Conservation (phyloP, 2,329 filamentous ascomycete genomes). For the Fusarium anguioides region DNA sequence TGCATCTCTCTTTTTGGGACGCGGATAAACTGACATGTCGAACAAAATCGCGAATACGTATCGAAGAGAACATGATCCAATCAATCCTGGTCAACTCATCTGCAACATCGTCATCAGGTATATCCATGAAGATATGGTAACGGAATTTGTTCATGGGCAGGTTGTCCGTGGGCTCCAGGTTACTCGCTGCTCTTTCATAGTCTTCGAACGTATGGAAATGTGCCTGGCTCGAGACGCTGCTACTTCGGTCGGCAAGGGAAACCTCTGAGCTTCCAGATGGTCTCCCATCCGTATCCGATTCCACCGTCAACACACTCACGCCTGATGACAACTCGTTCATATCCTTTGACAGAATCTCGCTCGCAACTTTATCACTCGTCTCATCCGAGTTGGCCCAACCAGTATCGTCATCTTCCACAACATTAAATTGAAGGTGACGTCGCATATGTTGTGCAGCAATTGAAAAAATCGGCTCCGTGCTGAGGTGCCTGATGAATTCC, state of each 20-base stretch:
- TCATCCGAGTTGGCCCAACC: conserved; percentile 90
- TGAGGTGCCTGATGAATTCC: conserved; percentile 79
- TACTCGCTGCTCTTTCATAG: conserved; percentile 81
- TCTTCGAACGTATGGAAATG: conserved; percentile 77
- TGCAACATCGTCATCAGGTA: conserved; percentile 85
- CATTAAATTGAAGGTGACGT: conserved; percentile 76
- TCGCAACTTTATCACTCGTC: conserved; percentile 49
- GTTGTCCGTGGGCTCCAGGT: conserved; percentile 75
- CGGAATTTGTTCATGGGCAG: conserved; percentile 83
- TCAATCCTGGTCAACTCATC: conserved; percentile 95
- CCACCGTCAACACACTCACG: conserved; percentile 61
- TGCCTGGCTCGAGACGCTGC: conserved; percentile 57
- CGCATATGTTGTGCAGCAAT: conserved; percentile 88
- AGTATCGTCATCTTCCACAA: conserved; percentile 88
- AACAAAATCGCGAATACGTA: conserved; percentile 90
- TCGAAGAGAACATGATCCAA: conserved; percentile 98
- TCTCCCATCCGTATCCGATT: conserved; percentile 58
- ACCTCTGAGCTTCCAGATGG: conserved; percentile 60
- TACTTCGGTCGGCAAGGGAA: conserved; percentile 55
- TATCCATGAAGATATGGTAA: conserved; percentile 91
- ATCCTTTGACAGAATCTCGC: conserved; percentile 53
- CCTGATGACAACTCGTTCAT: conserved; percentile 54
- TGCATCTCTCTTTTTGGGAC: conserved; percentile 78
- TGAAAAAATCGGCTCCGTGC: conserved; percentile 82
- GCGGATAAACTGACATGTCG: conserved; percentile 84